Evolutionary conservation across 768 basidiomycete species (phyloP).

Genomic region (Trametes sanguinea): DNA sequence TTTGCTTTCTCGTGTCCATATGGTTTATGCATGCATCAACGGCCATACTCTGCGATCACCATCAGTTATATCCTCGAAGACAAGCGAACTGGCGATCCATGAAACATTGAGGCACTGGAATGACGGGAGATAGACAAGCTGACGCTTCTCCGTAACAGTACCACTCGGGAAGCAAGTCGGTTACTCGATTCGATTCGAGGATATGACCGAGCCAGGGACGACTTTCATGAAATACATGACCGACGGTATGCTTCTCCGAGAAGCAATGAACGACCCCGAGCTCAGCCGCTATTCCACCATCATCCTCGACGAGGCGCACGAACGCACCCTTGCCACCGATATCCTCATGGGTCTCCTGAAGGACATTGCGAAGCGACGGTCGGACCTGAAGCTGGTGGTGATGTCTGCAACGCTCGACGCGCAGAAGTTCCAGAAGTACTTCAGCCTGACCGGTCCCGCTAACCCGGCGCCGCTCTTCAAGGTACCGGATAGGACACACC

Average conservation of each 20-base stretch:
- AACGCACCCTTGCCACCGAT: constrained; percentile 96
- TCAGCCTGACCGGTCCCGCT: constrained; percentile 41
- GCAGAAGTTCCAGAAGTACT: constrained; percentile 96
- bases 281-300: constrained; percentile 93
- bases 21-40: too few species aligned
- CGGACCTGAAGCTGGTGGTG: constrained; percentile 94
- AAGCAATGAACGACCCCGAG: constrained; percentile 95
- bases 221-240: constrained; percentile 99
- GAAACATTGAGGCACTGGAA: too few species aligned
- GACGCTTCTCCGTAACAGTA: constrained; percentile 51
- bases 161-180: constrained; percentile 93
- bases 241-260: constrained; percentile 97
- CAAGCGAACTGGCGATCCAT: too few species aligned
- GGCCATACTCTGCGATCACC: too few species aligned
- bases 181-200: constrained; percentile 98
- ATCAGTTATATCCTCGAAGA: too few species aligned
- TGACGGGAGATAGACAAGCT: neutral
- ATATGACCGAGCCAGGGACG: constrained; percentile 86
- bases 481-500: constrained; percentile 56
- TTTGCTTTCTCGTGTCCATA: too few species aligned
- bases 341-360: constrained; percentile 98
- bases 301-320: constrained; percentile 98
- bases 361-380: constrained; percentile 71
- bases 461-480: constrained; percentile 33
- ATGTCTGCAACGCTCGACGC: constrained; percentile 99